Percentiles rank a stretch among this genome's conserved stretches.
phyloP scores from a whole-genome alignment of 2,329 filamentous ascomycete species.

The Exophiala sideris region DNA sequence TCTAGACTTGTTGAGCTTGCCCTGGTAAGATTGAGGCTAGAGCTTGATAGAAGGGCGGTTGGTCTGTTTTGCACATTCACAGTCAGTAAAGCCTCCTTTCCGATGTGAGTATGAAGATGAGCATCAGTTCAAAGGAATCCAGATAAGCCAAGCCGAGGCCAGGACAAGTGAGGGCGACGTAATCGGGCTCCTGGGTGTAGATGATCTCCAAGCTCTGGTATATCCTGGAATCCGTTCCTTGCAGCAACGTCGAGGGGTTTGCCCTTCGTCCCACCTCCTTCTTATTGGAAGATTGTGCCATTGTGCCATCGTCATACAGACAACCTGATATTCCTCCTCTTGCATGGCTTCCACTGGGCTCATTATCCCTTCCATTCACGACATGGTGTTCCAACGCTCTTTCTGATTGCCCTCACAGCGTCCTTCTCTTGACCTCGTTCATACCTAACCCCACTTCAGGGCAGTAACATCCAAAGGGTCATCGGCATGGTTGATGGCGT shows the following conservation, averaged over 20 bases:
- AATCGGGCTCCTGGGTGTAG: not conserved
- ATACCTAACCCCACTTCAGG: not conserved
- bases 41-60: slow-evolving; percentile 1
- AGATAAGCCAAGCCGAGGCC: not conserved
- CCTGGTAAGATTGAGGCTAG: slow-evolving; percentile 6
- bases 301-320: too few species aligned
- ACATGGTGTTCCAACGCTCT: too few species aligned
- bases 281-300: not conserved
- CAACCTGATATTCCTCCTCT: too few species aligned
- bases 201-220: not conserved
- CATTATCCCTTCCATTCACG: too few species aligned
- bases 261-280: slow-evolving; percentile 2
- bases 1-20: slow-evolving; percentile 16
- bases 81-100: slow-evolving; percentile 10
- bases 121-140: not conserved
- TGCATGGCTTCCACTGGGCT: too few species aligned
- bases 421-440: too few species aligned
- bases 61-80: slow-evolving; percentile 11
- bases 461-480: not conserved
- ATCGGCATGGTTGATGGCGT: not conserved
- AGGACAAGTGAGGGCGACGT: not conserved
- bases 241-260: slow-evolving; percentile 3
- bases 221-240: slow-evolving; percentile 8
- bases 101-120: not conserved
- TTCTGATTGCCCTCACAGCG: too few species aligned